Percentiles rank a stretch among this genome's conserved stretches.
Conservation (phyloP, 257 asterid genomes). For the Petunia secreta region DNA sequence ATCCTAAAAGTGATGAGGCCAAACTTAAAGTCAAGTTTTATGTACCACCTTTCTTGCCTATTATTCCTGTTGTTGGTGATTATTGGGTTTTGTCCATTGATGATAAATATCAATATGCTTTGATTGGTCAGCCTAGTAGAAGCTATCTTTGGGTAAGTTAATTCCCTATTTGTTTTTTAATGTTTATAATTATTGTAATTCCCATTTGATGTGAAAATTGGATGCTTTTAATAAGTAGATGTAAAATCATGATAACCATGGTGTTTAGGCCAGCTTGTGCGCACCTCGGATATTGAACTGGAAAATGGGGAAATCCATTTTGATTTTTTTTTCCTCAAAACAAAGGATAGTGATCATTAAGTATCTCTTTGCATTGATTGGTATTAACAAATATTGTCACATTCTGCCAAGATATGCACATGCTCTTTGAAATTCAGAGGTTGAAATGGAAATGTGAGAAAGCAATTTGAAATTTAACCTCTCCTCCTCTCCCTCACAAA, state of each 20-base stretch:
- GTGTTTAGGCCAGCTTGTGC: no score
- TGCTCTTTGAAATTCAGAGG: not conserved
- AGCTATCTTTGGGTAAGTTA: conserved; percentile 78
- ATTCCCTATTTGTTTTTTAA: not conserved
- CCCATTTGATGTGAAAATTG: not conserved
- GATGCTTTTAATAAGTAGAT: not conserved
- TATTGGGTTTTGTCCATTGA: conserved; percentile 48
- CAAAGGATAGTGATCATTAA: not conserved
- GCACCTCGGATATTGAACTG: not conserved
- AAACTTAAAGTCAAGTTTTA: conserved; percentile 45
- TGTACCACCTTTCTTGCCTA: conserved; percentile 50
- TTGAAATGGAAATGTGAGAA: not conserved
- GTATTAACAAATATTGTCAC: not conserved
- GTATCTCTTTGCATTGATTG: not conserved
- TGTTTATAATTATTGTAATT: not conserved
- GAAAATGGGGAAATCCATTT: not conserved
- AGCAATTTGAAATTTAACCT: not conserved
- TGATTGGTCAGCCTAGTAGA: conserved; percentile 76
- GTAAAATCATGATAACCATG: not conserved
- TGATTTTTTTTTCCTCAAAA: not conserved
- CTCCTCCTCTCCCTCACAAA: not conserved
- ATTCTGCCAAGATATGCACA: not conserved
- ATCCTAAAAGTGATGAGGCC: conserved; percentile 57
- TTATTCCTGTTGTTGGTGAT: conserved; percentile 41
- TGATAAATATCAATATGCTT: conserved; percentile 37